phyloP scores from a whole-genome alignment of 2,329 filamentous ascomycete species.

The Aspergillus sp. region DNA sequence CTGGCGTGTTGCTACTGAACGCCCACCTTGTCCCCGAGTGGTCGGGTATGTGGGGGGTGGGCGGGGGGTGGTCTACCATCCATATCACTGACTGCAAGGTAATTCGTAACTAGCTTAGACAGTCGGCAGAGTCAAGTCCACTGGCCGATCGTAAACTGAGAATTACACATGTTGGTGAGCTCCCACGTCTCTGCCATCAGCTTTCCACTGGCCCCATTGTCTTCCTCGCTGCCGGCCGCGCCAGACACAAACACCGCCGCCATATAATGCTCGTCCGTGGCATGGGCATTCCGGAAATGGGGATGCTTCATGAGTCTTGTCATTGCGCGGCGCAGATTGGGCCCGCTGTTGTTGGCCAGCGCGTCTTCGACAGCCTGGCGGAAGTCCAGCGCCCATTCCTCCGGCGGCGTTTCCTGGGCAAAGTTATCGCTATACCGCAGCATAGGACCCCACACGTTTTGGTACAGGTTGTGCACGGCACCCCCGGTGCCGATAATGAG shows the following conservation, averaged over 20 bases:
- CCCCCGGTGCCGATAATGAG: slow-evolving; percentile 55
- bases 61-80: too few species aligned
- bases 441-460: slow-evolving; percentile 58
- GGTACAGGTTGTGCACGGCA: slow-evolving; percentile 61
- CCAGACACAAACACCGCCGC: slow-evolving; percentile 55
- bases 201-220: slow-evolving; percentile 26
- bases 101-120: too few species aligned
- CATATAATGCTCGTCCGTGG: slow-evolving; percentile 63
- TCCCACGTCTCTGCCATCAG: slow-evolving; percentile 55
- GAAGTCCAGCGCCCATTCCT: slow-evolving; percentile 54
- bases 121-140: too few species aligned
- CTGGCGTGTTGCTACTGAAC: too few species aligned
- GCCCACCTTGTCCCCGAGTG: too few species aligned
- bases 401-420: slow-evolving; percentile 50
- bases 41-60: too few species aligned
- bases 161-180: slow-evolving; percentile 56
- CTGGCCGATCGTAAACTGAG: slow-evolving; percentile 47
- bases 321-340: slow-evolving; percentile 45
- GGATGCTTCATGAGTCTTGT: slow-evolving; percentile 61
- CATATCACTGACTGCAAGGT: too few species aligned
- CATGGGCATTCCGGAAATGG: slow-evolving; percentile 56
- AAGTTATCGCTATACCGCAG: slow-evolving; percentile 55
- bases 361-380: slow-evolving; percentile 56
- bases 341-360: slow-evolving; percentile 46
- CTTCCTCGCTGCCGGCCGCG: slow-evolving; percentile 40